Conservation (phyloP, 2,329 filamentous ascomycete genomes). For the Scytalidium sp. region DNA sequence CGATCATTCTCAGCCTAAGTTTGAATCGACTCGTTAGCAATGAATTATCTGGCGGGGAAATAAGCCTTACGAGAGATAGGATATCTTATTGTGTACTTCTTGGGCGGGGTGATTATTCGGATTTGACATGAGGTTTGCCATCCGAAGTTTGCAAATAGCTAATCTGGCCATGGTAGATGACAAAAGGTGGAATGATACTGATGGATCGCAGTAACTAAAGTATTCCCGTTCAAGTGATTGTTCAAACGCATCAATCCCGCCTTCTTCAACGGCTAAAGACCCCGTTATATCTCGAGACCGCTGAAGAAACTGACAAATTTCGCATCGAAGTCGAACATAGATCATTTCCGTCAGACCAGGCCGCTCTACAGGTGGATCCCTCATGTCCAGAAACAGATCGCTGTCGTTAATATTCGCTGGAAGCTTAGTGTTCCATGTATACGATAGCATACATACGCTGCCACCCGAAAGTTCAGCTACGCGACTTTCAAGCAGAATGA, state of each 20-base stretch:
- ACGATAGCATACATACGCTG: conserved; percentile 37
- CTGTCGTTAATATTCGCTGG: conserved; percentile 54
- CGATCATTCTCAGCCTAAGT: conserved; percentile 12
- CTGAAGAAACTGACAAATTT: conserved; percentile 21
- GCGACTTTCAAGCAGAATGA: conserved; percentile 58
- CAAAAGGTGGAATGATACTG: conserved; percentile 31
- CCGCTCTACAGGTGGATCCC: conserved; percentile 36
- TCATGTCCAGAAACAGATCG: conserved; percentile 42
- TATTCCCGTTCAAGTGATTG: conserved; percentile 34
- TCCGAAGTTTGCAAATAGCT: conserved; percentile 15
- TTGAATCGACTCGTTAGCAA: background rate
- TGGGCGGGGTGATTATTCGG: conserved; percentile 9
- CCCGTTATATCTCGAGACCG: background rate
- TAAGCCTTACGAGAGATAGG: conserved; percentile 25
- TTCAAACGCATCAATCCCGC: conserved; percentile 26
- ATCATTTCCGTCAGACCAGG: conserved; percentile 43
- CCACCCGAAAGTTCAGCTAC: conserved; percentile 52
- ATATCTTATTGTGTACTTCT: conserved; percentile 11
- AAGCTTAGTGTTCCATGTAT: conserved; percentile 43
- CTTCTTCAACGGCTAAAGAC: background rate
- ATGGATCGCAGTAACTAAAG: conserved; percentile 35
- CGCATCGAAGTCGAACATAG: conserved; percentile 30
- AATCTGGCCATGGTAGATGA: conserved; percentile 13
- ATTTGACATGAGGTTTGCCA: conserved; percentile 13
- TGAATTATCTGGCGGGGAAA: conserved; percentile 3